Conservation (phyloP, 1,284 basidiomycete genomes). For the Trichosporon coremiiforme region DNA sequence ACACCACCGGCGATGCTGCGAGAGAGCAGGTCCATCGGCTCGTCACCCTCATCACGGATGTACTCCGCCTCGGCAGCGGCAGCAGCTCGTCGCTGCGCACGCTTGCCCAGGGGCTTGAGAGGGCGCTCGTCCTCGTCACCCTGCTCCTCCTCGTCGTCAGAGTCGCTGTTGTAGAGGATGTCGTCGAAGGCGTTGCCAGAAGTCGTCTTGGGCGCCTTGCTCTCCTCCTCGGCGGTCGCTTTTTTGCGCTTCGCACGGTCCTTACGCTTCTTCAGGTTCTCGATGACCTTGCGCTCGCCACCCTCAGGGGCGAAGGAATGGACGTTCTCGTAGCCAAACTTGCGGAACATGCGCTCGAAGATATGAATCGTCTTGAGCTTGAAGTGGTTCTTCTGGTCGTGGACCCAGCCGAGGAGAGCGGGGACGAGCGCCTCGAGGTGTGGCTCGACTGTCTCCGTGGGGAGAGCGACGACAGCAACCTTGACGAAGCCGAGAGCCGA, state of each 20-base stretch:
- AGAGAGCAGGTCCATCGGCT: conserved; percentile 92
- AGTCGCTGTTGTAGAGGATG: conserved; percentile 90
- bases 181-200: conserved; percentile 92
- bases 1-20: conserved; percentile 72
- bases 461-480: conserved; percentile 83
- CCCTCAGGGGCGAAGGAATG: conserved; percentile 62
- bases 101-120: conserved; percentile 40
- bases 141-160: conserved; percentile 74
- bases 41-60: conserved; percentile 84
- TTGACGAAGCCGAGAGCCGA: conserved; percentile 94
- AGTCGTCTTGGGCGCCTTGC: conserved; percentile 57
- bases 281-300: conserved; percentile 71
- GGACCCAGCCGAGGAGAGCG: conserved; percentile 84
- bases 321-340: conserved; percentile 86
- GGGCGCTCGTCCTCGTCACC: conserved; percentile 61
- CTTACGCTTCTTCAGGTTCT: conserved; percentile 88
- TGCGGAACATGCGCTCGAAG: conserved; percentile 90
- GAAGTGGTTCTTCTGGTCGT: conserved; percentile 99
- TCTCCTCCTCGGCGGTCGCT: conserved; percentile 60
- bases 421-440: conserved; percentile 79
- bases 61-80: conserved; percentile 53
- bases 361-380: conserved; percentile 95
- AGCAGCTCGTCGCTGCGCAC: conserved; percentile 39
- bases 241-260: conserved; percentile 80
- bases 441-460: conserved; percentile 69